Evolutionary conservation across 179 eudicot species (phyloP), one percentile per base, ranked within the genome.

Genomic region (Nepenthes alata): DNA sequence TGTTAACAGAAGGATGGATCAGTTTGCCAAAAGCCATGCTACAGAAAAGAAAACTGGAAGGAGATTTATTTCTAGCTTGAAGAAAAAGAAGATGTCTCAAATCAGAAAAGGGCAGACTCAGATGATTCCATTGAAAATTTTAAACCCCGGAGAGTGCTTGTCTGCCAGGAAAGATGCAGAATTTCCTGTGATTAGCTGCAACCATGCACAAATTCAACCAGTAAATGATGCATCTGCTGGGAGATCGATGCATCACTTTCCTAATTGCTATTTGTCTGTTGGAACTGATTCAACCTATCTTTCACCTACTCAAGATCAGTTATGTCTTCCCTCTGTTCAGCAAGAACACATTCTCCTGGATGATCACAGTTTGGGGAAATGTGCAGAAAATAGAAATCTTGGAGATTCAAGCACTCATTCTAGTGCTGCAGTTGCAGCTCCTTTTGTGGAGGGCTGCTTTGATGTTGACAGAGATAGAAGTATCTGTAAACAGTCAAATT

Each of bases 61-160:
- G 47, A 51, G 66, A 59, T 15, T 60, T 25, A 64, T 66, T 64
- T 11, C 57, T 25, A 60, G 64, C n/a, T 67, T 56, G 51, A 68
- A 61, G 61, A 69, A 62, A 61, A 55, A 54, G 52, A 75, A 60
- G 60, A 15, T 25, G 16, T 2, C 8, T 64, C 75, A 64, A 50
- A 13, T 45, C 6, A 54, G 48, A 60, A 75, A 71, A 36, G 67
- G 63, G 47, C 58, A 48, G 12, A 5, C 60, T 58, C 56, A 51
- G 49, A 35, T 59, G 11, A 11, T 38, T 35, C 60, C 66, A 8
- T 59, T 38, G 44, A 71, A 63, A 10, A 67, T 41, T 38, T 49
- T 36, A 25, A 44, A 49, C 11, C 57, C 63, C 36, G 59, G 50
- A 48, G 70, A 67, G 48, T 55, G 59, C 57, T 58, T 48, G 15